Evolutionary conservation across 495 filamentous ascomycete species (phyloP).

Genomic region (Gamarada debralockiae): DNA sequence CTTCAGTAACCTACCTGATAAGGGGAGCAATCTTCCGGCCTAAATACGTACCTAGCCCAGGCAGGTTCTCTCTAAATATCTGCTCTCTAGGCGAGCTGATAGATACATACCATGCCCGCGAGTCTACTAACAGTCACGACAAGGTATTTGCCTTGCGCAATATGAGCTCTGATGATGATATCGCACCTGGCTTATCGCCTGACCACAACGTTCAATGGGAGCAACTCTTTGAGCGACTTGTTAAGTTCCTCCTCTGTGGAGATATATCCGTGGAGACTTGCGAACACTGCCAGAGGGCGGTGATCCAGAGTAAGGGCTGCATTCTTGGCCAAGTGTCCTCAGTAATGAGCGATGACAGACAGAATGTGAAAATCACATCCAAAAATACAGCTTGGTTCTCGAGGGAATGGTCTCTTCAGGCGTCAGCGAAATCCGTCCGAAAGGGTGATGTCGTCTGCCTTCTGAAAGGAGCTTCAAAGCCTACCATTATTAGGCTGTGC

Average conservation of each 20-base stretch:
- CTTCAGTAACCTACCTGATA: constrained; percentile 20
- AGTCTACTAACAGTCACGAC: no score
- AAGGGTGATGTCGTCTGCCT: constrained; percentile 27
- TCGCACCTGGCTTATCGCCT: constrained; percentile 9
- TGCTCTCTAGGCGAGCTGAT: constrained; percentile 26
- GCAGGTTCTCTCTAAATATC: constrained; percentile 21
- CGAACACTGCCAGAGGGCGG: constrained; percentile 11
- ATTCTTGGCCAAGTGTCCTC: no score
- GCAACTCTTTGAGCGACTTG: constrained; percentile 14
- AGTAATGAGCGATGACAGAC: constrained; percentile 13
- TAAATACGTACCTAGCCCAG: constrained; percentile 12
- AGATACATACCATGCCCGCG: constrained; percentile 28
- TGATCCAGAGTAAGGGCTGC: constrained; percentile 23
- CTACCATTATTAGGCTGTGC: no score
- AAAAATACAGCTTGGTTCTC: constrained; percentile 11
- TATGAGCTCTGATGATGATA: constrained; percentile 23
- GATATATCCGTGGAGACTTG: constrained; percentile 13
- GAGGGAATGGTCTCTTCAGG: constrained; percentile 14
- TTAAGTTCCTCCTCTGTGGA: constrained; percentile 13
- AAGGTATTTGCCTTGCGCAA: constrained; percentile 32
- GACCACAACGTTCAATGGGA: constrained; percentile 21
- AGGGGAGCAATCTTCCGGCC: constrained; percentile 26
- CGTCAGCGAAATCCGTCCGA: constrained; percentile 20
- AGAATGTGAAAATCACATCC: constrained; percentile 16
- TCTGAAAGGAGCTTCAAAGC: constrained; percentile 24